A percentile compares a stretch with the other conserved stretches of the same genome.
phyloP scores from a whole-genome alignment of 768 basidiomycete species.

The Boletus subcaerulescens region DNA sequence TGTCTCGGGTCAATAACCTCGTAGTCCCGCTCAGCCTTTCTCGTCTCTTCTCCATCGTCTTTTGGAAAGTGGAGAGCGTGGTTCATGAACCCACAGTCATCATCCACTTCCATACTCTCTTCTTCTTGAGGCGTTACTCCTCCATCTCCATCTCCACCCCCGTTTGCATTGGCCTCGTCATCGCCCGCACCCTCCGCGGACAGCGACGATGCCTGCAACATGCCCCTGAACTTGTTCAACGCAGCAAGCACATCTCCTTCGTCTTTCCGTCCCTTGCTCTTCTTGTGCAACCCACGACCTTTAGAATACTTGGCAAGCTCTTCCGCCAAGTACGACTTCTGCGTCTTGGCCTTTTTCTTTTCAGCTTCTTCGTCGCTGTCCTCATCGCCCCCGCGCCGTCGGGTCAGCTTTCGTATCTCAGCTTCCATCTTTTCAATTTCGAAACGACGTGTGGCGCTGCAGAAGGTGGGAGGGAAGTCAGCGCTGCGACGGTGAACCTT shows the following conservation, averaged over 20 bases:
- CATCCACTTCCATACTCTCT: conserved; percentile 69
- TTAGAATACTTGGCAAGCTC: conserved; percentile 81
- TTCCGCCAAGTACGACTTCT: conserved; percentile 70
- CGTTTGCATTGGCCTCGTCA: conserved; percentile 18
- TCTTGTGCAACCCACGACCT: conserved; percentile 54
- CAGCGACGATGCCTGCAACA: conserved; percentile 48
- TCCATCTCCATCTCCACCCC: conserved; percentile 6
- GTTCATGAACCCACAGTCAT: conserved; percentile 69
- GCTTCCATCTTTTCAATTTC: conserved; percentile 89
- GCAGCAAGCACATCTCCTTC: conserved; percentile 70
- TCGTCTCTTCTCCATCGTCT: conserved; percentile 69
- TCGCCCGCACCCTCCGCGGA: conserved; percentile 26
- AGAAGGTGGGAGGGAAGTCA: background rate
- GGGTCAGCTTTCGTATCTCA: conserved; percentile 76
- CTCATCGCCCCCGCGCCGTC: conserved; percentile 50
- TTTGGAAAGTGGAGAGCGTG: conserved; percentile 77
- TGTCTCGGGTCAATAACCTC: conserved; percentile 86
- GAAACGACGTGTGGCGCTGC: conserved; percentile 60
- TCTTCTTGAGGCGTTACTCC: conserved; percentile 34
- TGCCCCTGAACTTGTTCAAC: conserved; percentile 67
- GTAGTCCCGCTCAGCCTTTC: conserved; percentile 80
- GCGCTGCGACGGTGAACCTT: background rate
- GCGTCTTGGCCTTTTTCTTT: conserved; percentile 55
- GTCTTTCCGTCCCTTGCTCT: conserved; percentile 59
- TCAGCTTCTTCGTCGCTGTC: conserved; percentile 64